These are phyloP conservation scores for Xylaria acuta DNA, from an alignment of 495 filamentous ascomycete species.

Conservation along the genomic window DNA sequence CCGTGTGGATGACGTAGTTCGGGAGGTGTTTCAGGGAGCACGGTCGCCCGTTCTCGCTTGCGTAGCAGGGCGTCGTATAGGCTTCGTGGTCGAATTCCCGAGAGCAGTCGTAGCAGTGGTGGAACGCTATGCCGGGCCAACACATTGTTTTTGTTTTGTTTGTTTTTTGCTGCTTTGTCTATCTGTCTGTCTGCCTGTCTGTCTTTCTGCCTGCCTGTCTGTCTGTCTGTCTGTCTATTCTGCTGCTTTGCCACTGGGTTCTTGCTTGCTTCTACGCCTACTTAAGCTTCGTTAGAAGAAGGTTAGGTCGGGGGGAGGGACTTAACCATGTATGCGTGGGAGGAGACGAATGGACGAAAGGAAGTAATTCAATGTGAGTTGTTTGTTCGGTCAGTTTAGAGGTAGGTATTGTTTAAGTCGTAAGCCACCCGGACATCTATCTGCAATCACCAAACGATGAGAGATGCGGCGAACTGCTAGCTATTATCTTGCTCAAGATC, in stretches of 20 bases:
- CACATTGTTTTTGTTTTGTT: conserved; percentile 6
- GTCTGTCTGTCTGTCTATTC: too few species aligned
- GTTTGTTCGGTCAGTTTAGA: not conserved
- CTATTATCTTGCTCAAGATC: not conserved
- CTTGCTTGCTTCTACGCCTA: not conserved
- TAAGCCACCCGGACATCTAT: not conserved
- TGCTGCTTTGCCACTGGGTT: not conserved
- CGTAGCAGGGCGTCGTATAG: not conserved
- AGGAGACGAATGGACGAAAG: not conserved
- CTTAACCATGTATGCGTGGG: not conserved
- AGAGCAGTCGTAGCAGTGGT: conserved; percentile 16
- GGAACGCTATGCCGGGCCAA: conserved; percentile 6
- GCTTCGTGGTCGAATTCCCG: not conserved
- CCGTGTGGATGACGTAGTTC: conserved; percentile 11
- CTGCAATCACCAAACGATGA: not conserved
- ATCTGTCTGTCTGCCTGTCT: too few species aligned
- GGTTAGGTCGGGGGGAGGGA: not conserved
- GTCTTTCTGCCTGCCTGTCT: too few species aligned
- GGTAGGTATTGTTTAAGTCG: not conserved
- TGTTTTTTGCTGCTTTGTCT: too few species aligned
- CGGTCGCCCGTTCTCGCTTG: not conserved
- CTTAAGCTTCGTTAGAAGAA: not conserved
- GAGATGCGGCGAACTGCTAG: not conserved
- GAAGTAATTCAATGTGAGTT: not conserved
- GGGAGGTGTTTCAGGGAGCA: not conserved